Conservation (phyloP, 768 basidiomycete genomes). For the Pisolithus microcarpus region DNA sequence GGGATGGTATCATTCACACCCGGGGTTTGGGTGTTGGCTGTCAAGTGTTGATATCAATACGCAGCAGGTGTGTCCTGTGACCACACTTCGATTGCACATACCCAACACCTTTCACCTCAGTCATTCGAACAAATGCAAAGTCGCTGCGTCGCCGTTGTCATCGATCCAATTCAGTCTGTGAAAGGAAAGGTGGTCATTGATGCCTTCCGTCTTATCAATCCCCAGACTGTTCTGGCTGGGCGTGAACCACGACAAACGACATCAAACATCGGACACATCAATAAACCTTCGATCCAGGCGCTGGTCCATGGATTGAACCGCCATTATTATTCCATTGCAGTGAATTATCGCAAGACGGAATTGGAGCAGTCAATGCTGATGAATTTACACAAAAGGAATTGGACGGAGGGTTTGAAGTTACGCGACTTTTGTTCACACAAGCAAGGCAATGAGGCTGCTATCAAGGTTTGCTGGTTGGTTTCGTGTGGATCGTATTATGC, state of each 20-base stretch:
- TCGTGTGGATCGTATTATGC: conserved; percentile 13
- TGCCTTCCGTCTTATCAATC: conserved; percentile 95
- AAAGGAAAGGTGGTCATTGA: conserved; percentile 99
- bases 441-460: conserved; percentile 82
- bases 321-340: conserved; percentile 96
- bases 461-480: conserved; percentile 61
- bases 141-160: conserved; percentile 92
- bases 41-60: conserved; percentile 99
- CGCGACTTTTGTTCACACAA: conserved; percentile 87
- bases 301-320: conserved; percentile 96
- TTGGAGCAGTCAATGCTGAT: conserved; percentile 97
- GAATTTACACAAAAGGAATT: conserved; percentile 98
- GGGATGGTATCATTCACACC: conserved; percentile 99
- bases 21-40: conserved; percentile 98
- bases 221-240: conserved; percentile 81
- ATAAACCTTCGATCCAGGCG: conserved; percentile 98
- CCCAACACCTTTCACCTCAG: conserved; percentile 35
- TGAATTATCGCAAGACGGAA: conserved; percentile 97
- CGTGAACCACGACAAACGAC: conserved; percentile 96
- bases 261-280: conserved; percentile 96
- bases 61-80: conserved; percentile 63
- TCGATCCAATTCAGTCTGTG: conserved; percentile 98
- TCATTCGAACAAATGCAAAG: conserved; percentile 93
- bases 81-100: background rate
- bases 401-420: conserved; percentile 95